Conservation (phyloP, 192 early-diverging fungal genomes). For the Allomyces arbusculus region DNA sequence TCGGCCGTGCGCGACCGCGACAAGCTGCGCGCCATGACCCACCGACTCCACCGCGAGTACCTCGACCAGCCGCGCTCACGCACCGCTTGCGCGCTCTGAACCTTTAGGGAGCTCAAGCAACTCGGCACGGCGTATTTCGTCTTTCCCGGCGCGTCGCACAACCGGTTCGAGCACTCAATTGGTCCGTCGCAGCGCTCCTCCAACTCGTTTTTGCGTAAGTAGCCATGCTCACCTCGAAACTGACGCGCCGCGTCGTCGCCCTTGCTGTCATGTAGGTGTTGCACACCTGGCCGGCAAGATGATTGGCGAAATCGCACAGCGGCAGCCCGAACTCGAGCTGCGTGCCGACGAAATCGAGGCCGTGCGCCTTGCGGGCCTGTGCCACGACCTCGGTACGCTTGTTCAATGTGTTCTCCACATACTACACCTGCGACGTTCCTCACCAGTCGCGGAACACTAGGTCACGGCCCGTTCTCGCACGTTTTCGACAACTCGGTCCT, state of each 20-base stretch:
- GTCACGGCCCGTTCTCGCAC: slow-evolving; percentile 93
- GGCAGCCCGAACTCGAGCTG: slow-evolving; percentile 64
- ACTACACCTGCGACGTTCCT: not conserved
- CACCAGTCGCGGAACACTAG: slow-evolving; percentile 10
- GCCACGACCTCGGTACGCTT: slow-evolving; percentile 63
- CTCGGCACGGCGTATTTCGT: slow-evolving; percentile 72
- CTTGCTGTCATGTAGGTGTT: slow-evolving; percentile 34
- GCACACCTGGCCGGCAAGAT: slow-evolving; percentile 56
- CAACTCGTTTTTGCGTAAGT: too few species aligned
- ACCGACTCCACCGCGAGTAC: too few species aligned
- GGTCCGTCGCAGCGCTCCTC: not conserved
- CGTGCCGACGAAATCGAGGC: slow-evolving; percentile 59
- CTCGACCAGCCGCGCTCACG: too few species aligned
- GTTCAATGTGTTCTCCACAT: not conserved
- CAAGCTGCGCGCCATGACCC: too few species aligned
- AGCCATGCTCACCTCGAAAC: too few species aligned
- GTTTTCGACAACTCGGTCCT: slow-evolving; percentile 85
- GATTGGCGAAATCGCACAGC: slow-evolving; percentile 41
- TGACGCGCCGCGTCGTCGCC: too few species aligned
- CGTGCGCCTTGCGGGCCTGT: slow-evolving; percentile 73
- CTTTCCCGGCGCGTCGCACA: slow-evolving; percentile 84
- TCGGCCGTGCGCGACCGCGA: too few species aligned
- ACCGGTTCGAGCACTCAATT: slow-evolving; percentile 87
- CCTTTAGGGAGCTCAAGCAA: slow-evolving; percentile 1
- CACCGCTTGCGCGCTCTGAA: too few species aligned